These are phyloP conservation scores for Aspergillus nidulans DNA, from an alignment of 495 filamentous ascomycete species.

Conservation along the genomic window DNA sequence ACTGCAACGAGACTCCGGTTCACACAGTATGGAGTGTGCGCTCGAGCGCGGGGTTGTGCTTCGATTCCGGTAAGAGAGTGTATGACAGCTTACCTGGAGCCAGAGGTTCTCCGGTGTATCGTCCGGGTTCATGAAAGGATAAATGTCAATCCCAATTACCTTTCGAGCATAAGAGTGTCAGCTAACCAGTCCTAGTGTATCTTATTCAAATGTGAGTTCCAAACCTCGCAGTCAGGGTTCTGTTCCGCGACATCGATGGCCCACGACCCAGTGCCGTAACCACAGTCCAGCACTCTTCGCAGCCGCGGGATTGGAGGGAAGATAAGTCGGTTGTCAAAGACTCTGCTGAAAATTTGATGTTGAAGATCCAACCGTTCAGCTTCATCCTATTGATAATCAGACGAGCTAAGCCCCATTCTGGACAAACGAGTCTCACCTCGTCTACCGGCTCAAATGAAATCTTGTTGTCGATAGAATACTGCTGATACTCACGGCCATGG, in stretches of 20 bases:
- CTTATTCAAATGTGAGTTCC: constrained; percentile 27
- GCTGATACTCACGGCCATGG: constrained; percentile 68
- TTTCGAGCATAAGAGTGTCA: constrained; percentile 33
- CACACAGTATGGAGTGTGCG: neutral
- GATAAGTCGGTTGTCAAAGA: constrained; percentile 74
- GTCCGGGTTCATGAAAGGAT: constrained; percentile 67
- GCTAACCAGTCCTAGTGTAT: neutral
- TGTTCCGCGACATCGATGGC: constrained; percentile 57
- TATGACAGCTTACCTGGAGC: constrained; percentile 51
- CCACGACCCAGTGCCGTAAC: constrained; percentile 65
- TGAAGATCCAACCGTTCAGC: constrained; percentile 68
- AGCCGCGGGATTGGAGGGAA: constrained; percentile 69
- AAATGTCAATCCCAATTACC: constrained; percentile 81
- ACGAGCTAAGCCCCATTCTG: constrained; percentile 5
- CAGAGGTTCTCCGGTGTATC: constrained; percentile 65
- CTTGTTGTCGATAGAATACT: constrained; percentile 64
- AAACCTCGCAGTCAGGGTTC: constrained; percentile 71
- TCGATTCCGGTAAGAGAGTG: neutral
- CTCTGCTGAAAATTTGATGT: constrained; percentile 62
- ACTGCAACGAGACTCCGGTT: neutral
- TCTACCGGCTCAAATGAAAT: constrained; percentile 81
- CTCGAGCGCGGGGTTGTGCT: neutral
- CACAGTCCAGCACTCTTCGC: constrained; percentile 70
- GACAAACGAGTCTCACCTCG: constrained; percentile 53
- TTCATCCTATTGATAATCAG: constrained; percentile 60